These are phyloP conservation scores for Trypanosoma boissoni DNA, from an alignment of 208 protist species.

Conservation along the genomic window DNA sequence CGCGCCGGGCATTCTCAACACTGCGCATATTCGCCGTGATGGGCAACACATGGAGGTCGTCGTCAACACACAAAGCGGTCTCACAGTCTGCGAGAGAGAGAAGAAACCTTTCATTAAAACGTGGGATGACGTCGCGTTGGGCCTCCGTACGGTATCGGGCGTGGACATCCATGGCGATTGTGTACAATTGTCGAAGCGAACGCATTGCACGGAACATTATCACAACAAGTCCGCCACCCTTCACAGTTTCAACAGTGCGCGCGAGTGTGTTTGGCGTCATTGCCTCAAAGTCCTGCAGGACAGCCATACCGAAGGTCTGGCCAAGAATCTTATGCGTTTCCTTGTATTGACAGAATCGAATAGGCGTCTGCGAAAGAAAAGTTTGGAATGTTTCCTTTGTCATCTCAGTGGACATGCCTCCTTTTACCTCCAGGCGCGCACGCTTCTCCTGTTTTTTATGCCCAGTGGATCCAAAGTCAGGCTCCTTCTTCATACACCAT, in stretches of 20 bases:
- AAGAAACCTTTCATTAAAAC: slow-evolving; percentile 99
- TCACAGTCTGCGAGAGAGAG: slow-evolving; percentile 96
- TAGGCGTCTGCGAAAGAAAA: slow-evolving; percentile 97
- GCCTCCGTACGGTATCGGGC: slow-evolving; percentile 86
- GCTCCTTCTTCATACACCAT: slow-evolving; percentile 99
- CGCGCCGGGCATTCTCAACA: slow-evolving; percentile 31
- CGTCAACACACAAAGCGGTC: slow-evolving; percentile 96
- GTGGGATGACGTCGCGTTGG: slow-evolving; percentile 89
- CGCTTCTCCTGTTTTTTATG: slow-evolving; percentile 93
- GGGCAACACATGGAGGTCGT: slow-evolving; percentile 98
- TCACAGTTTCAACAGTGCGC: slow-evolving; percentile 99
- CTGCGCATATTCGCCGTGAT: slow-evolving; percentile 90
- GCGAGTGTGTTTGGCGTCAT: slow-evolving; percentile 99
- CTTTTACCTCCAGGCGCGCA: slow-evolving; percentile 94
- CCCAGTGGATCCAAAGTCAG: slow-evolving; percentile 95
- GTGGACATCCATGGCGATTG: slow-evolving; percentile 99
- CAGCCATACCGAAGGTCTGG: slow-evolving; percentile 99
- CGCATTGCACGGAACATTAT: slow-evolving; percentile 97
- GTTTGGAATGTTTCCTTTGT: slow-evolving; percentile 98
- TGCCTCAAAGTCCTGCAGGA: slow-evolving; percentile 99
- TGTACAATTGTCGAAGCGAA: slow-evolving; percentile 97
- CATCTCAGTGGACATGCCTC: slow-evolving; percentile 90
- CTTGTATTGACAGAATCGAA: slow-evolving; percentile 98
- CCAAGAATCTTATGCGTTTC: slow-evolving; percentile 99
- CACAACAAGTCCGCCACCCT: slow-evolving; percentile 98